Conservation (phyloP, 2,329 filamentous ascomycete genomes). For the Alternaria sp. region DNA sequence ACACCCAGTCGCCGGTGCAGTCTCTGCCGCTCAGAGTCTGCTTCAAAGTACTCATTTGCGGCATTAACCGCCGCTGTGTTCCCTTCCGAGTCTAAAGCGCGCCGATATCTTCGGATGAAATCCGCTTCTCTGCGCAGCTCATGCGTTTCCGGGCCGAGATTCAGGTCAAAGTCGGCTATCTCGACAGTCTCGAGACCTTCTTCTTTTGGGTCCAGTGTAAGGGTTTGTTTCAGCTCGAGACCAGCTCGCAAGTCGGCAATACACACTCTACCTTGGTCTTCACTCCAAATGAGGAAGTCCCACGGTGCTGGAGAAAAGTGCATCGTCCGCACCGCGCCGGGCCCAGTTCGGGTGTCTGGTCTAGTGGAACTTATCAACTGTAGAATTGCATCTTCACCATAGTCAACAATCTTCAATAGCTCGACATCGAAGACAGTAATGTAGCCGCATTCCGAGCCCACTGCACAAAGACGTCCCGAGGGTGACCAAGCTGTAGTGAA, state of each 20-base stretch:
- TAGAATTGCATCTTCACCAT: constrained; percentile 70
- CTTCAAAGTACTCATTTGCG: constrained; percentile 56
- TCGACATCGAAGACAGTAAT: constrained; percentile 76
- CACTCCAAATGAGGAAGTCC: constrained; percentile 92
- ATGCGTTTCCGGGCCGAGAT: constrained; percentile 53
- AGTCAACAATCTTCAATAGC: constrained; percentile 52
- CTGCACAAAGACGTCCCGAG: constrained; percentile 74
- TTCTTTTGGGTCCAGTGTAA: constrained; percentile 68
- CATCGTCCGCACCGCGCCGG: constrained; percentile 88
- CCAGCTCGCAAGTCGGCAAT: constrained; percentile 75
- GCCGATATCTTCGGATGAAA: constrained; percentile 55
- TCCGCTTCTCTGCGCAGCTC: constrained; percentile 59
- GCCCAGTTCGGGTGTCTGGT: constrained; percentile 65
- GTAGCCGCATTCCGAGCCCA: constrained; percentile 81
- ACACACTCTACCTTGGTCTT: constrained; percentile 80
- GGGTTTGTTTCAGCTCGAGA: constrained; percentile 72
- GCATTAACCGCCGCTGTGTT: constrained; percentile 50
- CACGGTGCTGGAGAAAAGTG: constrained; percentile 88
- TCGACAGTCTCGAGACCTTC: constrained; percentile 65
- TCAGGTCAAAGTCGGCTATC: constrained; percentile 61
- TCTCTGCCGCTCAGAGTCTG: constrained; percentile 46
- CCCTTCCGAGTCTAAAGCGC: constrained; percentile 51
- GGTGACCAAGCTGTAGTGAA: constrained; percentile 81
- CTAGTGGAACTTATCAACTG: constrained; percentile 81
- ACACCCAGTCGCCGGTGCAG: constrained; percentile 48